Percentiles rank a stretch among this genome's conserved stretches.
These are phyloP conservation scores for Spencermartinsiella europaea DNA, from an alignment of 805 yeast species.

Conservation along the genomic window DNA sequence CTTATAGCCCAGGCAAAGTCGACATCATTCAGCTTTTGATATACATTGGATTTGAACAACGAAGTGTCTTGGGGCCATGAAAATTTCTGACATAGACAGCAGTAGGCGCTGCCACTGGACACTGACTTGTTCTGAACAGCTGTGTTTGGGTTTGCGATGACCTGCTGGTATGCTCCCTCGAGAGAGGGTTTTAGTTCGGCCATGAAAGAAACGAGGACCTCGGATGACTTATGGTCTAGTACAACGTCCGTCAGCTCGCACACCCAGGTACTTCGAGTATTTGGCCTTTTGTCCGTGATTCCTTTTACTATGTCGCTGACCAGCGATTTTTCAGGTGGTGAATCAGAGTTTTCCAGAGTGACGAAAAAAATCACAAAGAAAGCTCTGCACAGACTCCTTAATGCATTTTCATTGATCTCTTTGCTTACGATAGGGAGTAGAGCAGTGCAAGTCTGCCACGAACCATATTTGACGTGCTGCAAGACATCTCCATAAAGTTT, in stretches of 20 bases:
- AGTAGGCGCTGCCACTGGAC: slow-evolving; percentile 45
- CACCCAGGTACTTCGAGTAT: slow-evolving; percentile 65
- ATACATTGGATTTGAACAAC: slow-evolving; percentile 9
- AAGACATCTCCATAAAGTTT: slow-evolving; percentile 45
- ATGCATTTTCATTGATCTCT: slow-evolving; percentile 69
- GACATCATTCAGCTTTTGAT: slow-evolving; percentile 13
- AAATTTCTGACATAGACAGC: not conserved
- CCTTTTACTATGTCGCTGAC: slow-evolving; percentile 47
- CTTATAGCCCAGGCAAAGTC: slow-evolving; percentile 12
- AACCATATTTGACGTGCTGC: slow-evolving; percentile 22
- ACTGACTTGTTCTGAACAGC: slow-evolving; percentile 49
- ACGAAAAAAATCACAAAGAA: slow-evolving; percentile 43
- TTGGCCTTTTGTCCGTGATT: slow-evolving; percentile 56
- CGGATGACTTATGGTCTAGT: not conserved
- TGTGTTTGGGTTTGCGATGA: slow-evolving; percentile 48
- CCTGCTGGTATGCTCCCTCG: slow-evolving; percentile 38
- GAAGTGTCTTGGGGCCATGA: not conserved
- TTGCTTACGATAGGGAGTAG: slow-evolving; percentile 54
- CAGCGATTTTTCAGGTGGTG: slow-evolving; percentile 25
- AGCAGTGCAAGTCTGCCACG: slow-evolving; percentile 38
- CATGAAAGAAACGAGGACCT: slow-evolving; percentile 16
- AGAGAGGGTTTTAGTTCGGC: slow-evolving; percentile 27
- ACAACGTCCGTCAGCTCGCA: slow-evolving; percentile 39
- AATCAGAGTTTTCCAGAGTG: slow-evolving; percentile 23
- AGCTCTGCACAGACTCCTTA: slow-evolving; percentile 45